phyloP scores from a whole-genome alignment of 495 filamentous ascomycete genomes.

The Hyaloscypha bicolor region DNA sequence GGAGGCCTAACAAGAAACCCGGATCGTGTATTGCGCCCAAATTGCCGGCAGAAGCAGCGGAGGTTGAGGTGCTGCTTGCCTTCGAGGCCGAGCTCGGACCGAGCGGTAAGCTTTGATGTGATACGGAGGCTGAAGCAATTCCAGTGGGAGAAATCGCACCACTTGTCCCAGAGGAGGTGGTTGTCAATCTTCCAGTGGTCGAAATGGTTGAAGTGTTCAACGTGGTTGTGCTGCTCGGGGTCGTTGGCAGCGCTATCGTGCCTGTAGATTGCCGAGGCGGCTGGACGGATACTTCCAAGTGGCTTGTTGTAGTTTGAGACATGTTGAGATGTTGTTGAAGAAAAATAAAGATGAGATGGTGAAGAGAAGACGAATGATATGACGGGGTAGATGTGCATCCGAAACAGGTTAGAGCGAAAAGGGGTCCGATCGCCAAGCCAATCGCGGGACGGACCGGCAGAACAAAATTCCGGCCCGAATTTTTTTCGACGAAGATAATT shows the following conservation, averaged over 20 bases:
- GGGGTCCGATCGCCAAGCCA: background rate
- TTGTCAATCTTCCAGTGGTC: background rate
- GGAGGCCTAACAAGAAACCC: background rate
- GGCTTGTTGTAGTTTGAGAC: conserved; percentile 19
- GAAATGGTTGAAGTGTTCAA: background rate
- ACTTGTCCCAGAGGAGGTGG: background rate
- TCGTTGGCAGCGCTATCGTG: background rate
- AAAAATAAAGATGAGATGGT: background rate
- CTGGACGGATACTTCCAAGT: conserved; percentile 4
- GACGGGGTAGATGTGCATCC: background rate
- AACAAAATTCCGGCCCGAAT: background rate
- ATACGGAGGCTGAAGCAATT: conserved; percentile 16
- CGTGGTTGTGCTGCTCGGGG: background rate
- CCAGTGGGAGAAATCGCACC: conserved; percentile 10
- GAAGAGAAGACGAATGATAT: background rate
- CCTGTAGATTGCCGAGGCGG: conserved; percentile 7
- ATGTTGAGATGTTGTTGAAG: conserved; percentile 3
- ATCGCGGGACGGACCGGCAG: conserved; percentile 10
- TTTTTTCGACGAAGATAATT: conserved; percentile 6
- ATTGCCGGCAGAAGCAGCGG: background rate
- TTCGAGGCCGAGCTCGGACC: background rate
- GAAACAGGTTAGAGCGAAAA: conserved; percentile 2
- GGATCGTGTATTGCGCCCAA: background rate
- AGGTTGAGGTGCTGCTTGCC: background rate
- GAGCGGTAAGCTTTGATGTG: conserved; percentile 7